phyloP scores from a whole-genome alignment of 2,329 filamentous ascomycete genomes.

The Fusarium concolor region DNA sequence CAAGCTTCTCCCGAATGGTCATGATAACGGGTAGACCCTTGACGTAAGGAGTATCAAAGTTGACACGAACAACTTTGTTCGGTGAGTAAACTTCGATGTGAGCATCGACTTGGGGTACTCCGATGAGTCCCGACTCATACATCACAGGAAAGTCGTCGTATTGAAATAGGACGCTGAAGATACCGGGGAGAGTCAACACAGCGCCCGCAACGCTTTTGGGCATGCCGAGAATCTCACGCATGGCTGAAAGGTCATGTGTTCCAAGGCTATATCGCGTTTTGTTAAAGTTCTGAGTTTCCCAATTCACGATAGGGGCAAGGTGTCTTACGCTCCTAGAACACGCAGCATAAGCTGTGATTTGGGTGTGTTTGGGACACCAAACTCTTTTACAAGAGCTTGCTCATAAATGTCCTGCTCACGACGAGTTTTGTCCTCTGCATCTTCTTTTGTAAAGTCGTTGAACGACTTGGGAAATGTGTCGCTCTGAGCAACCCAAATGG shows the following conservation, averaged over 20 bases:
- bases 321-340: not conserved
- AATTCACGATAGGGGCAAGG: rapidly evolving
- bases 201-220: conserved; percentile 33
- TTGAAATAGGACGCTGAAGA: conserved; percentile 57
- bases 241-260: conserved; percentile 34
- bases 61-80: conserved; percentile 64
- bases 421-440: not conserved
- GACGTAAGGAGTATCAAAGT: conserved; percentile 69
- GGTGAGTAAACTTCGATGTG: conserved; percentile 64
- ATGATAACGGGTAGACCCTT: conserved; percentile 65
- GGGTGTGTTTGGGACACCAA: not conserved
- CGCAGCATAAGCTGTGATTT: conserved; percentile 14
- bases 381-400: not conserved
- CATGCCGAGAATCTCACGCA: conserved; percentile 41
- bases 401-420: not conserved
- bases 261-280: not conserved
- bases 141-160: conserved; percentile 62
- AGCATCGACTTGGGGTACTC: conserved; percentile 65
- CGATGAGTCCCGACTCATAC: conserved; percentile 68
- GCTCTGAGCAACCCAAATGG: conserved; percentile 59
- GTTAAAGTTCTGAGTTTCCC: not conserved
- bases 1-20: conserved; percentile 55
- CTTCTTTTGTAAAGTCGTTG: conserved; percentile 12
- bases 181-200: not conserved
- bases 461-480: conserved; percentile 60